Conservation (phyloP, 768 basidiomycete species). For the Boletus sp. region DNA sequence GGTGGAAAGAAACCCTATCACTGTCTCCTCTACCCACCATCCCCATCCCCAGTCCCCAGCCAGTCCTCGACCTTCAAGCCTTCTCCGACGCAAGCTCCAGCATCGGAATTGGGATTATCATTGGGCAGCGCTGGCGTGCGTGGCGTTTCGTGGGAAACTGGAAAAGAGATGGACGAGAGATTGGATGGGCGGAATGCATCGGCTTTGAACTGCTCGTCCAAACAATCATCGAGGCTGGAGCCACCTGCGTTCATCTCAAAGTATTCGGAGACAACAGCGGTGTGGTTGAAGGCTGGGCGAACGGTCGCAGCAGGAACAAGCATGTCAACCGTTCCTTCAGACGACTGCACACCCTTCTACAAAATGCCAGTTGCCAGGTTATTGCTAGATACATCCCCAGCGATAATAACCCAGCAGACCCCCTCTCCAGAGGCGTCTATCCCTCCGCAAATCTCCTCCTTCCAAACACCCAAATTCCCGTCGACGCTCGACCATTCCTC, state of each 20-base stretch:
- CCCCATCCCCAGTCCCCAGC: constrained; percentile 6
- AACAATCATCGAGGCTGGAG: background rate
- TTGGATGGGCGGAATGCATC: background rate
- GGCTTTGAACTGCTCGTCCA: background rate
- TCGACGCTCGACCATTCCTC: background rate
- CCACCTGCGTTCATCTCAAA: too few relatives aligned
- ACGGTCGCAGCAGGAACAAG: too few relatives aligned
- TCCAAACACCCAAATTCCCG: background rate
- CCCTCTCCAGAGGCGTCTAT: background rate
- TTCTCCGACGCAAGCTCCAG: constrained; percentile 20
- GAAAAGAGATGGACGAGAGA: background rate
- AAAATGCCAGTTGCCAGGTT: too few relatives aligned
- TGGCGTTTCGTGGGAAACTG: background rate
- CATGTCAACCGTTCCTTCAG: too few relatives aligned
- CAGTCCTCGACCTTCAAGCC: background rate
- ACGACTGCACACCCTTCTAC: background rate
- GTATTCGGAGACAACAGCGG: too few relatives aligned
- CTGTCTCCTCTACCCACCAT: background rate
- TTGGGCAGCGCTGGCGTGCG: background rate
- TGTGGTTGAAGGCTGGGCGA: too few relatives aligned
- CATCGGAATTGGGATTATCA: constrained; percentile 8
- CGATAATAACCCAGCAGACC: constrained; percentile 5
- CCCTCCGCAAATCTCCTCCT: constrained; percentile 1
- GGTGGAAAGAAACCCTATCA: too few relatives aligned
- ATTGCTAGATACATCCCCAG: constrained; percentile 12